Base-by-base conservation (phyloP, 139 green algal species). In the Chlorokybus atmophyticus region DNA sequence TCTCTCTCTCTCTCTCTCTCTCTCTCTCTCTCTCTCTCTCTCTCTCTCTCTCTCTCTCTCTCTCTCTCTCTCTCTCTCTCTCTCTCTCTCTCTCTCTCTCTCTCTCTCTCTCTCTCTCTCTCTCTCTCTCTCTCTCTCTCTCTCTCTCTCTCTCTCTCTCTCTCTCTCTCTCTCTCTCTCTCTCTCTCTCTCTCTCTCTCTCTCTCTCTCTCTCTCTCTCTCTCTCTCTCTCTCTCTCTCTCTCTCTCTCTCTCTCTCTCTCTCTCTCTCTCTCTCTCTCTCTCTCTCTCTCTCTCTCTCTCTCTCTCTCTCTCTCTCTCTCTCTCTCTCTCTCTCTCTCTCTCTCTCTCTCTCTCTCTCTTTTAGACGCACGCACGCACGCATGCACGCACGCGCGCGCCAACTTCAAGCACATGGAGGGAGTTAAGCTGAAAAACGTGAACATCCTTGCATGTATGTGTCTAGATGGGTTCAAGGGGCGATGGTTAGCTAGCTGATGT, bases 1-100 rank as follows among this genome's bases (percentile, higher is more conserved):
- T 14, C 35, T 14, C 35, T 14, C 35, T 14, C 35, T 14, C 35
- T 14, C 35, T 44, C 35, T 14, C 35, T 44, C 35, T 14, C 35
- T 44, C 35, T 14, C 35, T 44, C 35, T 14, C 35, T 44, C 35
- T 44, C 35, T 44, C 35, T 44, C 35, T 44, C 35, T 44, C 35
- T 44, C 35, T 44, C 35, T 44, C 35, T 44, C 35, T 44, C 35
- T 44, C 35, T 44, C 35, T 44, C 35, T 44, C 35, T 44, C 35
- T 44, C 35, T 44, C 35, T 44, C 35, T 44, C 35, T 44, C 35
- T 44, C 35, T 44, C 35, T 44, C 35, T 44, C 35, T 44, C 35
- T 44, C 35, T 44, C 35, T 44, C 35, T 44, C 35, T 44, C 35
- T 44, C 35, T 44, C 35, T 44, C 35, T 44, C 35, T 44, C 35